Conservation (phyloP, 2,329 filamentous ascomycete genomes). For the Fusarium sp. region DNA sequence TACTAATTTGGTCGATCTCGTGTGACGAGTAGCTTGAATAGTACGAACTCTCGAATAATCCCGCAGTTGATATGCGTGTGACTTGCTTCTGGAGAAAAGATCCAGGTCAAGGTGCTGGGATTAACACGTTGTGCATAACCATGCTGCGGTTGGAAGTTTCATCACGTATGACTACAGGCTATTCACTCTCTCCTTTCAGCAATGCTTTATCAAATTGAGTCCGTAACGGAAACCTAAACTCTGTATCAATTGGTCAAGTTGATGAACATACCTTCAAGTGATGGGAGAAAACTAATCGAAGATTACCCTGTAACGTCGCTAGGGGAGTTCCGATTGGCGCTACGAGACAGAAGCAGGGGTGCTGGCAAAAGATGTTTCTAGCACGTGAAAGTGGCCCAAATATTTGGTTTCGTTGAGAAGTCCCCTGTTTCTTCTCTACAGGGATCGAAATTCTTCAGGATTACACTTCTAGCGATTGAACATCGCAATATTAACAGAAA, state of each 20-base stretch:
- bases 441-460: neutral
- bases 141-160: neutral
- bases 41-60: constrained; percentile 25
- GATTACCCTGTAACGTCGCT: constrained; percentile 12
- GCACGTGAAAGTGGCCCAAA: constrained; percentile 43
- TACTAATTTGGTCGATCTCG: constrained; percentile 4
- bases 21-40: constrained; percentile 14
- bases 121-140: constrained; percentile 16
- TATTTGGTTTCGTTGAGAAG: constrained; percentile 34
- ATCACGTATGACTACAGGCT: rapidly evolving
- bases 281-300: neutral
- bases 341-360: neutral
- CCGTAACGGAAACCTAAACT: neutral
- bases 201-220: neutral
- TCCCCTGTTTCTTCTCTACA: neutral
- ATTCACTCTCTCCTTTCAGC: neutral
- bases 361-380: constrained; percentile 4
- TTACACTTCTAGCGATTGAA: neutral
- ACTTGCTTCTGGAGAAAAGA: neutral
- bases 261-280: neutral
- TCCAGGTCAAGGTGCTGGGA: neutral
- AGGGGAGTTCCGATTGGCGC: constrained; percentile 27
- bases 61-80: constrained; percentile 30
- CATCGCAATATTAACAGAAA: rapidly evolving
- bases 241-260: neutral